These are phyloP conservation scores for Wickerhamomyces ciferrii DNA, from an alignment of 805 yeast species.

Conservation along the genomic window DNA sequence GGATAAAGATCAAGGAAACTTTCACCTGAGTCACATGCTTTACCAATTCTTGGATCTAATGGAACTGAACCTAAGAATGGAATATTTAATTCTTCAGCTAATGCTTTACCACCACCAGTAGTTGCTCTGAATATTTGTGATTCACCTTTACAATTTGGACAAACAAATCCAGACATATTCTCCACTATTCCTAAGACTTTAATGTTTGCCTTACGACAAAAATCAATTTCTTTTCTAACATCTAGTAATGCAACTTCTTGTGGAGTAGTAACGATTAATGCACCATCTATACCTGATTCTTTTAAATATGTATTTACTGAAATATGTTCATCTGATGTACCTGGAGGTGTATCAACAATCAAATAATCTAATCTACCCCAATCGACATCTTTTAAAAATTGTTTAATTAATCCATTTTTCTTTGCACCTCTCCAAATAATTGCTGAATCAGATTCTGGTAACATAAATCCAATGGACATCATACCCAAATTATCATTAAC, in stretches of 20 bases:
- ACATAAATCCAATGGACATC: constrained; percentile 93
- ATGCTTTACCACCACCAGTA: constrained; percentile 89
- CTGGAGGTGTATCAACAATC: constrained; percentile 96
- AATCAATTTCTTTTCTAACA: constrained; percentile 93
- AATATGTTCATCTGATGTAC: constrained; percentile 95
- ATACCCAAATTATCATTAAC: constrained; percentile 92
- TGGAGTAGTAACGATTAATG: constrained; percentile 91
- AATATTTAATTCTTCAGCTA: constrained; percentile 74
- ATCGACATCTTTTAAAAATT: constrained; percentile 88
- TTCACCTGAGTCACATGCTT: constrained; percentile 81
- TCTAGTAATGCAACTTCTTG: constrained; percentile 95
- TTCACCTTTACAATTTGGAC: constrained; percentile 90
- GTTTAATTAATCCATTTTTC: constrained; percentile 88
- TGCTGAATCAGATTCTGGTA: constrained; percentile 90
- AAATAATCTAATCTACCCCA: constrained; percentile 90
- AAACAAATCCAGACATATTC: constrained; percentile 97
- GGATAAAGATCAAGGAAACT: constrained; percentile 79
- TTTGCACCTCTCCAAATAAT: constrained; percentile 98
- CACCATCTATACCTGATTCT: constrained; percentile 93
- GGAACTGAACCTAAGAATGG: constrained; percentile 92
- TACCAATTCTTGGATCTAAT: constrained; percentile 90
- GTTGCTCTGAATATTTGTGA: constrained; percentile 90
- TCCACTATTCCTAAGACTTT: constrained; percentile 87
- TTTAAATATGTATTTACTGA: constrained; percentile 84
- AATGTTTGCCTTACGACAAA: constrained; percentile 87